Base-by-base conservation (phyloP, 2,329 filamentous ascomycete species). In the Monosporascus sp. region DNA sequence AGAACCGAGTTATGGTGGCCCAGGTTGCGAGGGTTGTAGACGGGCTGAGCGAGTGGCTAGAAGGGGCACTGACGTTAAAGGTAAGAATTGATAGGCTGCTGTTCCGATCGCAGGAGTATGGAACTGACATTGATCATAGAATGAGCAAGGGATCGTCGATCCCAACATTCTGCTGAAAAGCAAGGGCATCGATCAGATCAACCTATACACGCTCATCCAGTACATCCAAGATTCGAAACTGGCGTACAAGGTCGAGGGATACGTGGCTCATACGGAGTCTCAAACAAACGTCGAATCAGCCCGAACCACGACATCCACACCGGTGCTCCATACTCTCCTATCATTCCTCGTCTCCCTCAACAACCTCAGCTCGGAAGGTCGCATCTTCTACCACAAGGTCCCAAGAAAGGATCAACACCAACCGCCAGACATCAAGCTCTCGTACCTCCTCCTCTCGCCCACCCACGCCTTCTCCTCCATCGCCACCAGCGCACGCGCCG, bases 151-250 rank as follows among this genome's bases (percentile, higher is more conserved):
- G 1, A 80, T 87, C 28, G 84, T 93, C 1, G 81, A 88, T 44
- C 73, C 88, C 17, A 86, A 85, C 20, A 80, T 85, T 6, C 76
- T 99, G 1, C 85, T 97, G 59, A 80, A 85, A 24, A 85, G 86
- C 38, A 96, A 96, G 67, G 91, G 91, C 0, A 88, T 94, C 24
- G 94, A 99, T 65, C 93, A 97, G 65, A 92, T 99, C 72, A 96
- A 97, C 63, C 81, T 97, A 31, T 93, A 89, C 71, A 93, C 94
- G 66, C 78, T 99, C 15, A 85, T 92, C 35, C 81, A 84, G 44
- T 97, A 97, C 68, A 82, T 99, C 4, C 88, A 93, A 64, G 87
- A 94, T 58, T 97, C 92, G 57, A 97, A 96, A 64, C 75, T 99
- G 14, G 92, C 93, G 1, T 88, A 92, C 58, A 99, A 99, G 69